These are phyloP conservation scores for Phyllosticta citrichinensis DNA, from an alignment of 2,329 filamentous ascomycete species.

Conservation along the genomic window DNA sequence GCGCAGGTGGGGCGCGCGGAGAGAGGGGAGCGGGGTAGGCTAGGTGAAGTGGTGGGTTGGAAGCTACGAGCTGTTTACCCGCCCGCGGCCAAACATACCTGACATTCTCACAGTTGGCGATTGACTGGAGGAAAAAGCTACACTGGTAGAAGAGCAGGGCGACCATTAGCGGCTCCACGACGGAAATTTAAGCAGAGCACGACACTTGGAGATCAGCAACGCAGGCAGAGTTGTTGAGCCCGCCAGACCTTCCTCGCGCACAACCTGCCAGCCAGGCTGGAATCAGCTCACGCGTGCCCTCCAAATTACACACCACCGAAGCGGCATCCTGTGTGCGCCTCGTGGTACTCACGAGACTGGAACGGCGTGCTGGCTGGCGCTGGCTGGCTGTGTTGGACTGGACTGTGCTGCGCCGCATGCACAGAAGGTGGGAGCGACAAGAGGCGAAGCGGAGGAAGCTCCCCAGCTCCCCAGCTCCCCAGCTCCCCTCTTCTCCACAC, in stretches of 20 bases:
- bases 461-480: neutral
- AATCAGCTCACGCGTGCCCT: neutral
- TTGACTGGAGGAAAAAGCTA: neutral
- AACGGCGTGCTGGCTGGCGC: too few species aligned
- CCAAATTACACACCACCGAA: neutral
- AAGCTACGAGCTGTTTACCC: neutral
- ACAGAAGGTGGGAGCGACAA: neutral
- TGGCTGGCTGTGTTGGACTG: neutral
- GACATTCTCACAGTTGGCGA: conserved; percentile 1
- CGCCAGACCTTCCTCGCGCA: neutral
- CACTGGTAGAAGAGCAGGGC: neutral
- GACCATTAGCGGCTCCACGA: neutral
- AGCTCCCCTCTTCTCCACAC: neutral
- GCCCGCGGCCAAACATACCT: neutral
- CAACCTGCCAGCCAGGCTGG: neutral
- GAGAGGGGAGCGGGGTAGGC: neutral
- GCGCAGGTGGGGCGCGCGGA: neutral
- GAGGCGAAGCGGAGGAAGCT: neutral
- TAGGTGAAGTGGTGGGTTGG: neutral
- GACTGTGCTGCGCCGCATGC: neutral
- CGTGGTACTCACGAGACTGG: neutral
- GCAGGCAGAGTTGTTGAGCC: neutral
- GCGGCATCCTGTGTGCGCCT: neutral
- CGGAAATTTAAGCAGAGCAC: neutral
- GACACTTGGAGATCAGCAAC: neutral